Conservation (phyloP, 177 flowering plant species). For the Vitis hybrid region DNA sequence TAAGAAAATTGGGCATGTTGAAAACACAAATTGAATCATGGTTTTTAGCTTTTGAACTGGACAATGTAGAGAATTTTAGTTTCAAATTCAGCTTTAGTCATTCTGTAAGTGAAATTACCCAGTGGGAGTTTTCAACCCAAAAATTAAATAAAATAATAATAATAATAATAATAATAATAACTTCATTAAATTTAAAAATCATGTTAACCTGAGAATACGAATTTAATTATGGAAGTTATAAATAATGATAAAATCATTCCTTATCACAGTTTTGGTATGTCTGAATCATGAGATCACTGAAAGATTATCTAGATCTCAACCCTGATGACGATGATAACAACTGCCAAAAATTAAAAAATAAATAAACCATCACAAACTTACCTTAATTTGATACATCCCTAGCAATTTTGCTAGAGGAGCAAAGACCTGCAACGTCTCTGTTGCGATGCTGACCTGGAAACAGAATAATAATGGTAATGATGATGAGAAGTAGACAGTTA, state of each 20-base stretch:
- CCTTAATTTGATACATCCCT: constrained; percentile 99
- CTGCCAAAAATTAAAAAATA: no score
- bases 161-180: no score
- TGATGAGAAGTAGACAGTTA: constrained; percentile 2
- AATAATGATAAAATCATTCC: not conserved
- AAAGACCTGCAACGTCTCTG: constrained; percentile 95
- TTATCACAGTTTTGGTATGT: not conserved
- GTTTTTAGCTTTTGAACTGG: no score
- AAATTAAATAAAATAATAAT: no score
- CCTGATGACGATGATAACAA: no score
- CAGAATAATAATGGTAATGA: constrained; percentile 9
- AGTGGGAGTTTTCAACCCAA: no score
- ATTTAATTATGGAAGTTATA: no score
- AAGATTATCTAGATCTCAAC: not conserved
- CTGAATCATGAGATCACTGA: not conserved
- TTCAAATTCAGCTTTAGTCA: no score
- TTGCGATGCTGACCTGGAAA: constrained; percentile 85
- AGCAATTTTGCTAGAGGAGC: constrained; percentile 96
- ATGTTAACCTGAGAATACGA: no score
- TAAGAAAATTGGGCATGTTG: not conserved
- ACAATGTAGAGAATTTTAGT: no score
- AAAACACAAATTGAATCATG: not conserved
- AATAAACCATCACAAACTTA: constrained; percentile 10
- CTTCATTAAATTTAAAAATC: no score
- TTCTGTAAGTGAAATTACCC: no score